Evolutionary conservation across 2,329 filamentous ascomycete species (phyloP).

Genomic region (Cryphonectria naterciae): DNA sequence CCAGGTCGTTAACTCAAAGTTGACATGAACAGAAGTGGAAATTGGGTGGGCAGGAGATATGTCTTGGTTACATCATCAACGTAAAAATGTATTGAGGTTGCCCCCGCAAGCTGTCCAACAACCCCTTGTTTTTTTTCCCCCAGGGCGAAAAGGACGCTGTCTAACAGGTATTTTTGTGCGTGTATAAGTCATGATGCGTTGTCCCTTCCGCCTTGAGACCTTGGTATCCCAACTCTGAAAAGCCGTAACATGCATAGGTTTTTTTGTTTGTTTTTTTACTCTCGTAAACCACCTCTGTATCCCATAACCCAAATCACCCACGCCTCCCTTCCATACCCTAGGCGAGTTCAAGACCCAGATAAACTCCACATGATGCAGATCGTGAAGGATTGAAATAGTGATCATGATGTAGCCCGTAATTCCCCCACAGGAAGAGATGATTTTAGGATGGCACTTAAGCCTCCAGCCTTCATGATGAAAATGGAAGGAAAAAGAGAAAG

Average conservation of each 20-base stretch:
- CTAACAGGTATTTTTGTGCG: conserved; percentile 13
- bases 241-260: neutral
- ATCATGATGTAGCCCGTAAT: conserved; percentile 8
- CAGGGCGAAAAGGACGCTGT: conserved; percentile 13
- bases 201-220: conserved; percentile 1
- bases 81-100: conserved; percentile 10
- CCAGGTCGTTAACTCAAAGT: neutral
- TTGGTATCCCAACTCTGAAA: conserved; percentile 1
- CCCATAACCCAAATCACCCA: neutral
- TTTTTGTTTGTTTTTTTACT: neutral
- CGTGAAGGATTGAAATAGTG: conserved; percentile 14
- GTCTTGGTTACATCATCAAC: conserved; percentile 3
- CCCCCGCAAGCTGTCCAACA: conserved; percentile 12
- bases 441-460: neutral
- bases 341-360: neutral
- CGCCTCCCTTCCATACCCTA: neutral
- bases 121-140: neutral
- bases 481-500: neutral
- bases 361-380: conserved; percentile 17
- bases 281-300: neutral
- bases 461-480: neutral
- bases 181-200: conserved; percentile 16
- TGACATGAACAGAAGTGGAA: neutral
- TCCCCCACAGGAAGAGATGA: neutral
- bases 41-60: neutral